Conservation (phyloP, 2,329 filamentous ascomycete species). For the Exophiala mesophila region DNA sequence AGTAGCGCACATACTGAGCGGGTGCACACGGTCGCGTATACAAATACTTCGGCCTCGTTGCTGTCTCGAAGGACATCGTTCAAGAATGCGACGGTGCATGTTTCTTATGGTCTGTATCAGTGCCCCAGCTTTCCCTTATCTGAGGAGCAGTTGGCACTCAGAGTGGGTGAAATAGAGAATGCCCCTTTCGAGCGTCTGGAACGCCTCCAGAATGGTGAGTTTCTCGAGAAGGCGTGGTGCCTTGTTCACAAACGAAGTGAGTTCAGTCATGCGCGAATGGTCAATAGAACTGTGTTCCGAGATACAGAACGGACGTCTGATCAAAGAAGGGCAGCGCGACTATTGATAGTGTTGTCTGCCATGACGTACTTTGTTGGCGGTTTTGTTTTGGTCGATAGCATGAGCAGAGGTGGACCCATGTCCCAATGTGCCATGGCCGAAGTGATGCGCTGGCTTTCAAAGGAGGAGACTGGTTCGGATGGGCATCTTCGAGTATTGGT, state of each 20-base stretch:
- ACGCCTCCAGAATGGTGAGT: constrained; percentile 4
- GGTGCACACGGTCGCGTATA: neutral
- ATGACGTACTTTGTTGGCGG: constrained; percentile 16
- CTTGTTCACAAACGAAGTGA: constrained; percentile 12
- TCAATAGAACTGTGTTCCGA: neutral
- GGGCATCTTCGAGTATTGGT: constrained; percentile 1
- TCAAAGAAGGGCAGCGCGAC: constrained; percentile 14
- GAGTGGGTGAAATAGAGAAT: neutral
- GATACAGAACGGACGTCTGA: neutral
- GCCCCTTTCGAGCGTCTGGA: constrained; percentile 12
- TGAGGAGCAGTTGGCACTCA: constrained; percentile 1
- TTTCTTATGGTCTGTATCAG: neutral
- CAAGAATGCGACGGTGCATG: neutral
- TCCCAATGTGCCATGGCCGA: constrained; percentile 14
- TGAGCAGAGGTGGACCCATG: constrained; percentile 11
- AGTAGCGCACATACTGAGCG: too few species aligned
- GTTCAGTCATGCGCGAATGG: constrained; percentile 15
- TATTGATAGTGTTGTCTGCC: constrained; percentile 11
- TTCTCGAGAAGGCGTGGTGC: constrained; percentile 19
- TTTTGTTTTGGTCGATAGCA: constrained; percentile 17
- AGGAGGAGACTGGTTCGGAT: constrained; percentile 6
- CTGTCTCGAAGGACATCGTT: constrained; percentile 1
- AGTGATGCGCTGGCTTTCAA: constrained; percentile 10
- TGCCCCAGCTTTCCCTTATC: constrained; percentile 13
- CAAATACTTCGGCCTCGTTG: constrained; percentile 6